phyloP scores from a whole-genome alignment of 1,284 basidiomycete genomes.

The Cutaneotrichosporon cavernicola region DNA sequence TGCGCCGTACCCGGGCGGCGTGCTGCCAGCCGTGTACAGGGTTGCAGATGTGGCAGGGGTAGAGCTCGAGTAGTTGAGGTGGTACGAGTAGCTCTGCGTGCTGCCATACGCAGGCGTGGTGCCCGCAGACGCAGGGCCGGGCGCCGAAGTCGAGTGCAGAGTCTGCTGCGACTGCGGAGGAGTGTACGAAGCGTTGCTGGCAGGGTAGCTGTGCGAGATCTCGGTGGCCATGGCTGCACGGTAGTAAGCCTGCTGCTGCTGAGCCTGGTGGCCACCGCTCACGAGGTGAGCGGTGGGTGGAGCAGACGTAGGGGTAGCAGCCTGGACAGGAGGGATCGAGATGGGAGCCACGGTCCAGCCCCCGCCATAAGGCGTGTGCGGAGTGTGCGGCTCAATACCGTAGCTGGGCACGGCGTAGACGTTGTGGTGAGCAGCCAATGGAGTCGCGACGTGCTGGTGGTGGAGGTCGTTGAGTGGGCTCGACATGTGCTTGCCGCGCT shows the following conservation, averaged over 20 bases:
- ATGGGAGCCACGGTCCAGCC: conserved; percentile 21
- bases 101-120: conserved; percentile 8
- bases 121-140: neutral
- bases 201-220: conserved; percentile 17
- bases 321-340: conserved; percentile 10
- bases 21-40: conserved; percentile 8
- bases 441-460: conserved; percentile 16
- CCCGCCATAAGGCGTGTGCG: conserved; percentile 18
- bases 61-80: conserved; percentile 6
- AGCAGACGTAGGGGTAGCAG: conserved; percentile 4
- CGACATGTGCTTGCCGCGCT: conserved; percentile 23
- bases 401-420: conserved; percentile 26
- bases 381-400: conserved; percentile 13
- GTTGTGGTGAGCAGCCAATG: conserved; percentile 24
- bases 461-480: conserved; percentile 11
- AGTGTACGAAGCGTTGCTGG: conserved; percentile 11
- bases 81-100: conserved; percentile 11
- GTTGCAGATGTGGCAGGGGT: conserved; percentile 3
- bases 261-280: conserved; percentile 10
- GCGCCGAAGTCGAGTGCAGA: conserved; percentile 1
- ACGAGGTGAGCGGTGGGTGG: conserved; percentile 5
- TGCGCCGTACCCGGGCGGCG: conserved; percentile 13
- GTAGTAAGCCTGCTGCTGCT: conserved; percentile 21
- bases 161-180: conserved; percentile 15
- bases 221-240: conserved; percentile 14